phyloP scores from a whole-genome alignment of 2,329 filamentous ascomycete genomes.

The Botrytis tulipae region DNA sequence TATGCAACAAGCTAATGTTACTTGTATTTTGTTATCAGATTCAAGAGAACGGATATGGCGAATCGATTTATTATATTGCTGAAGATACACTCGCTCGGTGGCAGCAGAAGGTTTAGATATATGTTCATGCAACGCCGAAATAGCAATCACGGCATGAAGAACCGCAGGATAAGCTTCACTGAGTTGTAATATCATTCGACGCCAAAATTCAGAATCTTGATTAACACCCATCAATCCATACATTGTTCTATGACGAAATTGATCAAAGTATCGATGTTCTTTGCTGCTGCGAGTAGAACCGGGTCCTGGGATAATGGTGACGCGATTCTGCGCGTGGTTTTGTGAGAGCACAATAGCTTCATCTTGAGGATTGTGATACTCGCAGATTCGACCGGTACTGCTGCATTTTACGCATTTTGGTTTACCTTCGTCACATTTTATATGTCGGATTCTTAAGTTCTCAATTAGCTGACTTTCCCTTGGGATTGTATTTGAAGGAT shows the following conservation, averaged over 20 bases:
- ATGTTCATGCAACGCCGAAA: conserved; percentile 23
- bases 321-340: conserved; percentile 11
- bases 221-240: conserved; percentile 22
- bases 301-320: not conserved
- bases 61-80: conserved; percentile 22
- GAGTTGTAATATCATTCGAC: conserved; percentile 21
- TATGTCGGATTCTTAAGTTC: conserved; percentile 20
- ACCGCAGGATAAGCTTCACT: conserved; percentile 24
- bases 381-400: conserved; percentile 23
- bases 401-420: conserved; percentile 26
- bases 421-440: conserved; percentile 30
- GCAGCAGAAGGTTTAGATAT: not conserved
- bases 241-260: conserved; percentile 22
- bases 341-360: not conserved
- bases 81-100: not conserved
- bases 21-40: conserved; percentile 14
- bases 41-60: conserved; percentile 14
- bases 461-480: not conserved
- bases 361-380: conserved; percentile 19
- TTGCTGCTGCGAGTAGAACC: conserved; percentile 18
- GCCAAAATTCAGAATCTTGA: conserved; percentile 26
- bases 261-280: conserved; percentile 26
- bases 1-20: conserved; percentile 27
- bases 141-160: conserved; percentile 24
- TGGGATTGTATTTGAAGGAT: not conserved